Base-by-base conservation (phyloP, 2,329 filamentous ascomycete species). In the Elsinoe fawcettii region DNA sequence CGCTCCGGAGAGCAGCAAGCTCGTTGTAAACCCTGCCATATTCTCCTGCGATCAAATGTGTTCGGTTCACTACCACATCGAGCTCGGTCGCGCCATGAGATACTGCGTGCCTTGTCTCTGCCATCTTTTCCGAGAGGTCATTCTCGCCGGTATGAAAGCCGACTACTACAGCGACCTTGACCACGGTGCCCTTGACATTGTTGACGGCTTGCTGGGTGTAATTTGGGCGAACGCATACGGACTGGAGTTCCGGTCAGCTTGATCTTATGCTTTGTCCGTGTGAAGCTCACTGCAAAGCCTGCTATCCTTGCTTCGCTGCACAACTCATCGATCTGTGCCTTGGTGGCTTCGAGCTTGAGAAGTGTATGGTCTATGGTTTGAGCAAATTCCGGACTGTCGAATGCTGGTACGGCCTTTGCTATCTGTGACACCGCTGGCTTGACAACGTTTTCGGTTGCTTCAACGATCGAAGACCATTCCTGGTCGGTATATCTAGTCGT, bases 141-240 rank as follows among this genome's bases (percentile, higher is more conserved):
- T 81, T 71, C 0, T 78, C 82, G 11, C 81, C 81, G 64, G 83
- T 80, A 55, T 78, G 81, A 66, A 84, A 84, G 20, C 79, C 80
- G 8, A 84, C 73, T 5, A 84, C 81, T 61, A 78, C 80, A 44
- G 80, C 79, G 18, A 83, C 75, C 22, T 72, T 71, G n/a, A 80
- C 75, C 5, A 66, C 66, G 6, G 74, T 73, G 51, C 73, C 73
- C 58, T 73, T 71, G 49, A 84, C 73, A 56, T 77, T 74, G 41
- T 73, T 63, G 16, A 74, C 73, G 51, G 78, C 78, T 57, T 73
- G 75, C 22, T 71, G 62, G n/a, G 84, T 80, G 66, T 75, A 75
- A 34, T 74, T 71, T 1, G 76, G 69, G 6, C 81, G 76, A 1
- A 84, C 80, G 64, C 81, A 84, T 57, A 84, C 81, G 8, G 79